Evolutionary conservation across 2,329 filamentous ascomycete genomes (phyloP), one percentile per base, ranked within the genome.

Genomic region (Talaromyces sp.): DNA sequence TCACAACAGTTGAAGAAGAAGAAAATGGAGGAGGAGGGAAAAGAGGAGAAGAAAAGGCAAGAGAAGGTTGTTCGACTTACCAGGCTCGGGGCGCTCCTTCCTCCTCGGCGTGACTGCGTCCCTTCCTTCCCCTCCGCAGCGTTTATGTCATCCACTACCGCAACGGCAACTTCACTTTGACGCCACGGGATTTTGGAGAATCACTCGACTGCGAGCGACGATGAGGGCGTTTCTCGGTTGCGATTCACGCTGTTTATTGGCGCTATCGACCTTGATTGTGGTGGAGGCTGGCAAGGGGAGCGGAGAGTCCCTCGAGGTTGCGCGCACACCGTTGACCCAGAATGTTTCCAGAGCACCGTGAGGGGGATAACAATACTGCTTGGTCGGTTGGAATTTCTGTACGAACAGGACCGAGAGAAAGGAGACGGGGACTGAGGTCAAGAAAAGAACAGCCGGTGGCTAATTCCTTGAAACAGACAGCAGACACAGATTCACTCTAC

Each of bases 41-140:
- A 21, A 7, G 13, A 17, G 11, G 24, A 21, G n/a, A 46, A 10
- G 9, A 46, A 17, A 7, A 46, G 11, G 43, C 11, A n/a, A 24
- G n/a, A n/a, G n/a, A n/a, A 46, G 19, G n/a, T 14, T 19, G 43
- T 46, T 38, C 43, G 21, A 46, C 43, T 46, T 24, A 46, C 43
- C 43, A 43, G 41, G 41, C 41, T 21, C 19, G 41, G 41, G 41
- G 41, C 21, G 41, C 41, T 43, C 41, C 41, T 43, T 43, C 41
- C 41, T 43, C 1, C 41, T 43, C 32, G 14, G 32, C 32, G 41
- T 21, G 17, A 21, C 19, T 21, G 43, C 43, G 63, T 8, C 65
- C 64, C 51, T 68, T 8, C 49, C 27, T 29, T 52, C 49, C 8
- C 49, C 49, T 29, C 49, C n/a, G 43, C n/a, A 4, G 49, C 11